These are phyloP conservation scores for Kwoniella heveanensis DNA, from an alignment of 768 basidiomycete genomes.

Conservation along the genomic window DNA sequence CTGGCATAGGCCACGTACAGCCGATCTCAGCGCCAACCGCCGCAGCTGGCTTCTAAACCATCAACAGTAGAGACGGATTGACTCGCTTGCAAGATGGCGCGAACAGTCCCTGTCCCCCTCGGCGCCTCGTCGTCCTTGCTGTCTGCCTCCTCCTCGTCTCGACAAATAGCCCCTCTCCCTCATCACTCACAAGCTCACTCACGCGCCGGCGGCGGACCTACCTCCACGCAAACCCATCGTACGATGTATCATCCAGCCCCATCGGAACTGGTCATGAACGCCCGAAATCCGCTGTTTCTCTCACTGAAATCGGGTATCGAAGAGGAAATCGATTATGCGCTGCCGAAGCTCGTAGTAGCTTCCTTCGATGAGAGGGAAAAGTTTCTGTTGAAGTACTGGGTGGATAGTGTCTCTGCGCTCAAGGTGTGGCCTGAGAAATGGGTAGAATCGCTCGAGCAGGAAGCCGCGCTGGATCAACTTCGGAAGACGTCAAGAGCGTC, in stretches of 20 bases:
- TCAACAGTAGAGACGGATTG: too few relatives aligned
- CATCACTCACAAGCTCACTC: conserved; percentile 2
- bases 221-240: conserved; percentile 1
- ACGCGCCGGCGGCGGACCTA: neutral
- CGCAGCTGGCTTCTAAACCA: too few relatives aligned
- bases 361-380: conserved; percentile 68
- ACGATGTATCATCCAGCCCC: conserved; percentile 28
- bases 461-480: conserved; percentile 19
- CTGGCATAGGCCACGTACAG: too few relatives aligned
- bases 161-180: conserved; percentile 23
- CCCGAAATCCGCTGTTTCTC: conserved; percentile 87
- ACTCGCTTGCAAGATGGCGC: conserved; percentile 7
- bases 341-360: conserved; percentile 80
- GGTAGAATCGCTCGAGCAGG: conserved; percentile 59
- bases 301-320: conserved; percentile 80
- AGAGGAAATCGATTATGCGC: conserved; percentile 82
- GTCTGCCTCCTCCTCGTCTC: conserved; percentile 17
- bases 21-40: too few relatives aligned
- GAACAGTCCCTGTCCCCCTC: conserved; percentile 1
- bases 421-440: conserved; percentile 90
- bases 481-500: conserved; percentile 3
- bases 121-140: conserved; percentile 2
- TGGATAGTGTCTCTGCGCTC: conserved; percentile 78
- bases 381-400: conserved; percentile 70
- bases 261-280: conserved; percentile 74